phyloP scores from a whole-genome alignment of 1,139 yeast species.

The Scheffersomyces stambukii region DNA sequence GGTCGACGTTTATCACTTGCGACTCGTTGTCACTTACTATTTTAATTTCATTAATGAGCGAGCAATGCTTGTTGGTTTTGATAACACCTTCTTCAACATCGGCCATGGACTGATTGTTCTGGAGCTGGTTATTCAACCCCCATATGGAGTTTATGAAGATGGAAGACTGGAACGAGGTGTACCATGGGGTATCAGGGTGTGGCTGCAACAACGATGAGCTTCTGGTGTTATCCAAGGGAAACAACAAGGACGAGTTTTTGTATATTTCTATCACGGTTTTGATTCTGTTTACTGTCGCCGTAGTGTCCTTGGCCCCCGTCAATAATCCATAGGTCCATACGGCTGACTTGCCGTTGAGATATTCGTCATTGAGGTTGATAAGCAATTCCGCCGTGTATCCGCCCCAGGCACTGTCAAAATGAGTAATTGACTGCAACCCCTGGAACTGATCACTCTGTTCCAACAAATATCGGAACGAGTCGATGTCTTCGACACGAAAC shows the following conservation, averaged over 20 bases:
- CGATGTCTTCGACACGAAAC: constrained; percentile 43
- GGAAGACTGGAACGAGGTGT: constrained; percentile 26
- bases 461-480: constrained; percentile 55
- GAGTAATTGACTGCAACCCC: constrained; percentile 68
- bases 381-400: constrained; percentile 62
- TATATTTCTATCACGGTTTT: constrained; percentile 43
- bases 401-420: constrained; percentile 79
- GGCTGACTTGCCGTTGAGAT: constrained; percentile 49
- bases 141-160: constrained; percentile 33
- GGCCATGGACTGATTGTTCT: constrained; percentile 24
- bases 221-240: constrained; percentile 36
- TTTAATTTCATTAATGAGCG: constrained; percentile 32
- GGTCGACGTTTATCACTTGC: too few species aligned
- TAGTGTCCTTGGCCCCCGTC: constrained; percentile 5
- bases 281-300: constrained; percentile 37
- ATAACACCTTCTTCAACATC: constrained; percentile 27
- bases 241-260: constrained; percentile 42
- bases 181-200: constrained; percentile 37
- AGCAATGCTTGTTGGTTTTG: constrained; percentile 24
- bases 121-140: constrained; percentile 30
- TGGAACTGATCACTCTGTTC: constrained; percentile 74
- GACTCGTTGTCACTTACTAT: constrained; percentile 10
- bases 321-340: constrained; percentile 41
- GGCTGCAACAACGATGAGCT: constrained; percentile 13
- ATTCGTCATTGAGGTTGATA: constrained; percentile 62